These are phyloP conservation scores for Carex myosuroides DNA, from an alignment of 176 grass and related monocot genomes.

Conservation along the genomic window DNA sequence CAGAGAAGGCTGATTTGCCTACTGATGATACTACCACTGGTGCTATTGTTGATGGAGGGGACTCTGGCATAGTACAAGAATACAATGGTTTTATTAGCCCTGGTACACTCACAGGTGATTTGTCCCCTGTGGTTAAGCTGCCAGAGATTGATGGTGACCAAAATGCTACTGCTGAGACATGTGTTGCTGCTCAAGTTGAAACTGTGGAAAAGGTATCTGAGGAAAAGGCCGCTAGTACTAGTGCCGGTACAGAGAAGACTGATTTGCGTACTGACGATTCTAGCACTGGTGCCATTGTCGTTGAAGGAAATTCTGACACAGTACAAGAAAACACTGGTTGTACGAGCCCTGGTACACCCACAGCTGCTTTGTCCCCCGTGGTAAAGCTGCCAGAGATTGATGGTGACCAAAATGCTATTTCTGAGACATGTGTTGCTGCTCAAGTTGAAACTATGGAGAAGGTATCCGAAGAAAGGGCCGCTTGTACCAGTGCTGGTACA, in stretches of 20 bases:
- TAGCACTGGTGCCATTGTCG: background rate
- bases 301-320: background rate
- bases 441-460: background rate
- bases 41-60: background rate
- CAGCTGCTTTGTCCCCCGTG: background rate
- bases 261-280: background rate
- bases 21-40: background rate
- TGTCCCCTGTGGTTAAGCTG: background rate
- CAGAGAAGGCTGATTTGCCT: background rate
- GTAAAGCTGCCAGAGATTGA: background rate
- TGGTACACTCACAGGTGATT: background rate
- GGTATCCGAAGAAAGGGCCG: background rate
- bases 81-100: background rate
- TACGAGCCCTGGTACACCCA: background rate
- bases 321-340: background rate
- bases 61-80: background rate
- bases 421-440: background rate
- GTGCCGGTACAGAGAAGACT: constrained; percentile 2
- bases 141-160: background rate
- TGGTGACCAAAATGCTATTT: background rate
- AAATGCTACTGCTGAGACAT: background rate
- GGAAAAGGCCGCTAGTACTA: background rate
- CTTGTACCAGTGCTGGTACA: constrained; percentile 3
- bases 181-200: background rate
- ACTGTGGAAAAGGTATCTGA: background rate